Evolutionary conservation across 2,329 filamentous ascomycete species (phyloP), one percentile per base, ranked within the genome.

Genomic region (Aspergillus sp.): DNA sequence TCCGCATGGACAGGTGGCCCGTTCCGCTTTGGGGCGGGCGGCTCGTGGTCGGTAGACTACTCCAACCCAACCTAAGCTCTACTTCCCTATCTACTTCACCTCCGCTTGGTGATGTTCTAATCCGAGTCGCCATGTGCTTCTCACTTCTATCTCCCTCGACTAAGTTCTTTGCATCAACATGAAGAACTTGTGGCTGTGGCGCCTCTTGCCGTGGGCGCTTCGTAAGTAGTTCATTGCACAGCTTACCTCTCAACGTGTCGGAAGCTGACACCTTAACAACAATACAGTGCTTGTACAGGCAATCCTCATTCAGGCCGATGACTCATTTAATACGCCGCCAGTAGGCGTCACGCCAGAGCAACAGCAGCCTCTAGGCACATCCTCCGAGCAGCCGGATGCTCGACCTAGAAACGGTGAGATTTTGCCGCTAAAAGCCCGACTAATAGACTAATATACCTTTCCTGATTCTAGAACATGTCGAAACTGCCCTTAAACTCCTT

Each of bases 1-100:
- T 68, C 67, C 67, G 66, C 65, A 55, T 60, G 61, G 67, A 65
- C 67, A 71, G 67, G 68, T 71, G 68, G 67, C 67, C 67, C 60
- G 60, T 67, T 62, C 56, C 51, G 47, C 54, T 49, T 20, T 20
- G 35, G 35, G 35, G 35, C 26, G 35, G 35, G 35, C 26, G 26
- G 26, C 26, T 30, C 26, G 26, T 30, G 26, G 26, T 30, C 10
- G 26, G 26, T 30, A 30, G 10, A 30, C 26, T 30, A 30, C 26
- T 30, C 26, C 7, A 30, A 30, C 26, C 8, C 26, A 30, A 30
- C 26, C 26, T 11, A 38, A 38, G 35, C 35, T 38, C 20, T 17
- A 49, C 47, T 45, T 45, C 9, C n/a, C 35, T 24, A 50, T n/a
- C 13, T 14, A 36, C 36, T 16, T 42, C 45, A 49, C 40, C 30